Conservation (phyloP, 495 filamentous ascomycete genomes). For the Pseudoneurospora amorphoporcata region DNA sequence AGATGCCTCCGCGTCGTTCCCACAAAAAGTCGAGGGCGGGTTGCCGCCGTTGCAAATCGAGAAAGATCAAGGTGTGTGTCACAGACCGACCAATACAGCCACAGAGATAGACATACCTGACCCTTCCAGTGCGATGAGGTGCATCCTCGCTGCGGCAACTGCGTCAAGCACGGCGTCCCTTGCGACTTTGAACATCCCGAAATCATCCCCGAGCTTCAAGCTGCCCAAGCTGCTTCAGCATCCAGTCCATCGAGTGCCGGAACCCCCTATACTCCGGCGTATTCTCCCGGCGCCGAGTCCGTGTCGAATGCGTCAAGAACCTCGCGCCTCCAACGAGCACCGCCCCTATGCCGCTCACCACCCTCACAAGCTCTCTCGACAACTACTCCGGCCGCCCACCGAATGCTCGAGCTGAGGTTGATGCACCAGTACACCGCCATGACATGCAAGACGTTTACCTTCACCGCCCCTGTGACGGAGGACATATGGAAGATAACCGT, state of each 20-base stretch:
- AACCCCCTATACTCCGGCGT: conserved; percentile 20
- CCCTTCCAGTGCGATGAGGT: conserved; percentile 50
- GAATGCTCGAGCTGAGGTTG: conserved; percentile 41
- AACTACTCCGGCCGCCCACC: conserved; percentile 28
- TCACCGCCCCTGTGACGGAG: conserved; percentile 35
- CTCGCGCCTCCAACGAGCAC: conserved; percentile 21
- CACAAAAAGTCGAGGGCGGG: conserved; percentile 55
- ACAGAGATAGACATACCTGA: neutral
- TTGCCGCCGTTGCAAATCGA: conserved; percentile 49
- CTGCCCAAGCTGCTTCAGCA: conserved; percentile 8
- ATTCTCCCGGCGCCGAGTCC: conserved; percentile 10
- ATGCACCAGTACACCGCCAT: conserved; percentile 46
- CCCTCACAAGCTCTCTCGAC: conserved; percentile 24
- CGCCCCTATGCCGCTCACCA: conserved; percentile 29
- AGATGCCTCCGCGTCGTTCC: conserved; percentile 47
- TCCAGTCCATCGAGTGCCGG: conserved; percentile 9
- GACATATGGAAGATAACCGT: conserved; percentile 45
- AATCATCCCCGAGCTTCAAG: conserved; percentile 25
- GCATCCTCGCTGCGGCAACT: conserved; percentile 52
- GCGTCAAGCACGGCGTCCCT: conserved; percentile 50
- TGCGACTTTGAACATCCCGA: conserved; percentile 50
- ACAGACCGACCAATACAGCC: neutral
- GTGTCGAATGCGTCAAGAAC: conserved; percentile 20
- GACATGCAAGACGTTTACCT: conserved; percentile 43
- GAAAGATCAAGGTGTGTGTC: conserved; percentile 49